A percentile compares a stretch with the other conserved stretches of the same genome.
These are phyloP conservation scores for Osmanthus fragrans DNA, from an alignment of 257 asterid genomes.

Conservation along the genomic window DNA sequence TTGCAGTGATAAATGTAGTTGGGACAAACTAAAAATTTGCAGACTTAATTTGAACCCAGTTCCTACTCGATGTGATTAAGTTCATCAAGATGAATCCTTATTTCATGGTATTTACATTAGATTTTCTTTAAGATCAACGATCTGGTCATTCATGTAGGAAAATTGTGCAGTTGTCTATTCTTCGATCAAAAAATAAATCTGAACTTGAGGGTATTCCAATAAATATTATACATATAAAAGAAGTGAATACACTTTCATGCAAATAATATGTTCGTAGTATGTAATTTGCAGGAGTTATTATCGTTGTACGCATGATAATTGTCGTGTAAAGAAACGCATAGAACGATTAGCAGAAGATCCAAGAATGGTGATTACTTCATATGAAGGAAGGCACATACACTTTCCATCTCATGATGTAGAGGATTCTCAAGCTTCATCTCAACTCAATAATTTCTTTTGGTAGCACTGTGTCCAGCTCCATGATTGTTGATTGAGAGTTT, in stretches of 20 bases:
- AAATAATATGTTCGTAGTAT: no score
- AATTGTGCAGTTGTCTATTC: no score
- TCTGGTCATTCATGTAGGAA: no score
- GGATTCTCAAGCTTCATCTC: slow-evolving; percentile 55
- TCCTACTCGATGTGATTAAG: no score
- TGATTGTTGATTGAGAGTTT: neutral
- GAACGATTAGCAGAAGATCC: slow-evolving; percentile 91
- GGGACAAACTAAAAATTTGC: no score
- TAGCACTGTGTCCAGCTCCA: slow-evolving; percentile 22
- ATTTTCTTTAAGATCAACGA: no score
- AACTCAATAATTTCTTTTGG: slow-evolving; percentile 63
- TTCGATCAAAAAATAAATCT: no score
- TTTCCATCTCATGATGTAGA: slow-evolving; percentile 77
- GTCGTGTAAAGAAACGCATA: slow-evolving; percentile 84
- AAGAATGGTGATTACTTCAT: slow-evolving; percentile 90
- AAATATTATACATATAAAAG: no score
- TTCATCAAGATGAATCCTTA: no score
- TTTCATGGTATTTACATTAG: no score
- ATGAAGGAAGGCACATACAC: slow-evolving; percentile 87
- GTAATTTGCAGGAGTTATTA: slow-evolving; percentile 72
- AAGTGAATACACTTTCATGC: neutral
- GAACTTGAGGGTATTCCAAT: neutral
- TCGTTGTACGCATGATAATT: slow-evolving; percentile 80
- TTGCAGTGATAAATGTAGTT: no score
- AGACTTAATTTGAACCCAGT: no score